These are phyloP conservation scores for Phytopythium delawarense DNA, from an alignment of 352 stramenopile genomes.

Conservation along the genomic window DNA sequence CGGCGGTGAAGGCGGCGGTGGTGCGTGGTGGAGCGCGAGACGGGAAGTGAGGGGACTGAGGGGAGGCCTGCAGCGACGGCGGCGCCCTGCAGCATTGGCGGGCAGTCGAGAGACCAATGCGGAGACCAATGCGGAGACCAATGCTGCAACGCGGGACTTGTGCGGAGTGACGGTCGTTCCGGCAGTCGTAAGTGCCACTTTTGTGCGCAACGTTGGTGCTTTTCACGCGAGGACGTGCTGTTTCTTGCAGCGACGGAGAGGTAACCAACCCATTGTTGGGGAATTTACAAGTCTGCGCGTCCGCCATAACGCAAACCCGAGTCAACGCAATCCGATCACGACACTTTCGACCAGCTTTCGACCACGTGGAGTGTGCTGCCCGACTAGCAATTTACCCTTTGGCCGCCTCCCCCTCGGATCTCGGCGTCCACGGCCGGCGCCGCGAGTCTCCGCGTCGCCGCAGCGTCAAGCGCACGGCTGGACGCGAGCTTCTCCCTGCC, in stretches of 20 bases:
- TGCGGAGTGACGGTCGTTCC: neutral
- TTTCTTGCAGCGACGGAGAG: neutral
- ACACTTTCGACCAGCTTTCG: neutral
- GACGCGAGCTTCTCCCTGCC: too few relatives aligned
- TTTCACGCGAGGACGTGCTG: neutral
- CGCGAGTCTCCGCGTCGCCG: too few relatives aligned
- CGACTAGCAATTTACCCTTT: too few relatives aligned
- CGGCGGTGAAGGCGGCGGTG: neutral
- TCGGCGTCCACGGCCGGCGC: too few relatives aligned
- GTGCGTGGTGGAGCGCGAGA: neutral
- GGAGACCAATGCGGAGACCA: neutral
- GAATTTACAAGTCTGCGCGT: too few relatives aligned
- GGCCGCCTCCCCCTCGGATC: too few relatives aligned
- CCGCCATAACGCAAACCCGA: neutral
- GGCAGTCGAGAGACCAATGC: neutral
- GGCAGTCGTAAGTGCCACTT: neutral
- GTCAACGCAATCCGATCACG: neutral
- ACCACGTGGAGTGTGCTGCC: too few relatives aligned
- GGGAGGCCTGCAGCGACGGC: neutral
- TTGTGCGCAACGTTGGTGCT: neutral
- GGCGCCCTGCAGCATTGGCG: neutral
- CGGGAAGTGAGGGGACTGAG: neutral
- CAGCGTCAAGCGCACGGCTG: too few relatives aligned
- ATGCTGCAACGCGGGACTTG: neutral
- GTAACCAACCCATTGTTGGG: too few relatives aligned